Evolutionary conservation across 176 grass and related monocot genomes (phyloP).

Genomic region (Ensete glaucum): DNA sequence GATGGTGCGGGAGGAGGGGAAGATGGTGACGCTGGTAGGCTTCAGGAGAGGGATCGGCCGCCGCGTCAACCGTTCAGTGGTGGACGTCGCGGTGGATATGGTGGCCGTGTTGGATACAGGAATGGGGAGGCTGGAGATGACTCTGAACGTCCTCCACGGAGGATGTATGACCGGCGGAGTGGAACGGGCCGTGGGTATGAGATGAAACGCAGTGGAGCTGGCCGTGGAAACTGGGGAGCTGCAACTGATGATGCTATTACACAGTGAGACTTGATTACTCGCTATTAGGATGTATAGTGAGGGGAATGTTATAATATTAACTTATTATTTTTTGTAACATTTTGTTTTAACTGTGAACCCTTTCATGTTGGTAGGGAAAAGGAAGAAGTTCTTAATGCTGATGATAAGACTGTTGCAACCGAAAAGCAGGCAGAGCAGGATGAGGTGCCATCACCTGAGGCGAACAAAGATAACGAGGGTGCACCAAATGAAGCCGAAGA

Average conservation of each 20-base stretch:
- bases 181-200: conserved; percentile 65
- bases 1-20: conserved; percentile 27
- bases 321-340: background rate
- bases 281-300: background rate
- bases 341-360: background rate
- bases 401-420: conserved; percentile 26
- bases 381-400: conserved; percentile 44
- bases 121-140: conserved; percentile 48
- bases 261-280: conserved; percentile 30
- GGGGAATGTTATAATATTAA: background rate
- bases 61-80: conserved; percentile 42
- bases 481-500: conserved; percentile 55
- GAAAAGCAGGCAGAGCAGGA: conserved; percentile 54
- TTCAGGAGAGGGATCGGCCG: conserved; percentile 38
- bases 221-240: conserved; percentile 75
- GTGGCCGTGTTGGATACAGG: conserved; percentile 45
- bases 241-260: conserved; percentile 43
- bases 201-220: conserved; percentile 62
- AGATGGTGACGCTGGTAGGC: conserved; percentile 31
- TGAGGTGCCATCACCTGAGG: conserved; percentile 26
- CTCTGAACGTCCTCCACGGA: conserved; percentile 45
- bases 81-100: conserved; percentile 21
- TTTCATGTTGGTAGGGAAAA: conserved; percentile 35
- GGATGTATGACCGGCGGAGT: conserved; percentile 59
- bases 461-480: conserved; percentile 40